phyloP scores from a whole-genome alignment of 257 asterid genomes.

The Penstemon eatonii region DNA sequence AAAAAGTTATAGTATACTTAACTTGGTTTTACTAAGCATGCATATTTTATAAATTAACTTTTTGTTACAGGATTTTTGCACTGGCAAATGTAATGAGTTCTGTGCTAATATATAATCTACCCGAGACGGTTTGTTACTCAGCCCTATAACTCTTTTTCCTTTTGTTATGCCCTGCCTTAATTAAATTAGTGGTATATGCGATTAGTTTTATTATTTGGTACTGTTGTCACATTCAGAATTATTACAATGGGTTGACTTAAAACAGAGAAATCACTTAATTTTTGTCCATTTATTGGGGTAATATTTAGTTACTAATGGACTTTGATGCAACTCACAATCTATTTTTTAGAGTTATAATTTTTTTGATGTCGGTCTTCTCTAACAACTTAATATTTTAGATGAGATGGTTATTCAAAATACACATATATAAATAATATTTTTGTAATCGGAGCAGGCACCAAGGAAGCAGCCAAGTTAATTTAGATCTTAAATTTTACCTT shows the following conservation, averaged over 20 bases:
- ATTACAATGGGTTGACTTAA: not conserved
- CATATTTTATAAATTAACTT: conserved; percentile 12
- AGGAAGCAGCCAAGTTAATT: too few species aligned
- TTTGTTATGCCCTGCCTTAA: not conserved
- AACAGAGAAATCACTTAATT: too few species aligned
- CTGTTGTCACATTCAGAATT: not conserved
- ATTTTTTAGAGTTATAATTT: too few species aligned
- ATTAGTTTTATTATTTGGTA: not conserved
- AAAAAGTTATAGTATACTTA: not conserved
- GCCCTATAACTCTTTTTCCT: conserved; percentile 29
- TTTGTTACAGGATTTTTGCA: conserved; percentile 75
- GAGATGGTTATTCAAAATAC: too few species aligned
- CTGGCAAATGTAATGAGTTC: conserved; percentile 96
- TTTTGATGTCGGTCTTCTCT: too few species aligned
- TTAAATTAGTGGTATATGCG: not conserved
- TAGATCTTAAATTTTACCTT: too few species aligned
- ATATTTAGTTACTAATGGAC: too few species aligned
- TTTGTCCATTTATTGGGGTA: too few species aligned
- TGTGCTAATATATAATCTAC: conserved; percentile 90
- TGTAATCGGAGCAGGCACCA: too few species aligned
- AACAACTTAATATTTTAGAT: too few species aligned
- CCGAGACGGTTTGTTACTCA: conserved; percentile 83
- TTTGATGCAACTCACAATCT: too few species aligned
- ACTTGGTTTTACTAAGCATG: not conserved
- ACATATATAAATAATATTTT: too few species aligned